phyloP scores from a whole-genome alignment of 2,329 filamentous ascomycete species.

The Falciphora oryzae region DNA sequence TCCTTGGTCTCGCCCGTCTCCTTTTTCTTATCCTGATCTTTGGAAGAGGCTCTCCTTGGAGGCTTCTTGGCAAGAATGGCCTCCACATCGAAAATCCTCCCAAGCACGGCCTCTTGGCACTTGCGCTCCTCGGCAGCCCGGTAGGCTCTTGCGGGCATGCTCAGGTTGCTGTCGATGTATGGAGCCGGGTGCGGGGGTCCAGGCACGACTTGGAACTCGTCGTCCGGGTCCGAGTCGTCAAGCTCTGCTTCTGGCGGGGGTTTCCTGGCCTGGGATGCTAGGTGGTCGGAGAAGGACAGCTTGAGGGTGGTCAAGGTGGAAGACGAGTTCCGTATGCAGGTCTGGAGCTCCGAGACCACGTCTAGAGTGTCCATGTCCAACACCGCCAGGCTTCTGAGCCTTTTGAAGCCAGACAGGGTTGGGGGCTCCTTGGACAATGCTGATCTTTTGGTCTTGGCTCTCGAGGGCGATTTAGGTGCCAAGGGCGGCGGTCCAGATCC shows the following conservation, averaged over 20 bases:
- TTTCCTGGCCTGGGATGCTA: constrained; percentile 43
- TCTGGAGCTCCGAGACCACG: constrained; percentile 47
- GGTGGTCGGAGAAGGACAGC: constrained; percentile 50
- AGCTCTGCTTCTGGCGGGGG: constrained; percentile 31
- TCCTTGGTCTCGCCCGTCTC: constrained; percentile 16
- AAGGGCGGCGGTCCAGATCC: constrained; percentile 22
- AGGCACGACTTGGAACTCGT: constrained; percentile 45
- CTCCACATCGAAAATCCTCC: constrained; percentile 47
- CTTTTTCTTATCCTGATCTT: constrained; percentile 16
- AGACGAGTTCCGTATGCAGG: constrained; percentile 49
- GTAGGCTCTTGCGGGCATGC: constrained; percentile 38
- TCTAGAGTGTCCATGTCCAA: constrained; percentile 57
- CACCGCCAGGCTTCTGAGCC: constrained; percentile 46
- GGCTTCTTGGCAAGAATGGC: constrained; percentile 30
- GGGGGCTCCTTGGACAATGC: constrained; percentile 34
- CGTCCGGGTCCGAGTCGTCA: constrained; percentile 43
- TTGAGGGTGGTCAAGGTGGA: constrained; percentile 48
- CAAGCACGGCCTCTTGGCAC: constrained; percentile 47
- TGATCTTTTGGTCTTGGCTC: constrained; percentile 29
- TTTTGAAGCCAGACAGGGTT: constrained; percentile 52
- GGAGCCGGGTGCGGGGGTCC: constrained; percentile 15
- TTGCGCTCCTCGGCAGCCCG: constrained; percentile 49
- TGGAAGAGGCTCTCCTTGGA: constrained; percentile 20
- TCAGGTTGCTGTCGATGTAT: constrained; percentile 29
- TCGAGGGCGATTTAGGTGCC: constrained; percentile 29